Evolutionary conservation across 306 rosid genomes (phyloP), one percentile per base, ranked within the genome.

Genomic region (Dalbergia cochinchinensis): DNA sequence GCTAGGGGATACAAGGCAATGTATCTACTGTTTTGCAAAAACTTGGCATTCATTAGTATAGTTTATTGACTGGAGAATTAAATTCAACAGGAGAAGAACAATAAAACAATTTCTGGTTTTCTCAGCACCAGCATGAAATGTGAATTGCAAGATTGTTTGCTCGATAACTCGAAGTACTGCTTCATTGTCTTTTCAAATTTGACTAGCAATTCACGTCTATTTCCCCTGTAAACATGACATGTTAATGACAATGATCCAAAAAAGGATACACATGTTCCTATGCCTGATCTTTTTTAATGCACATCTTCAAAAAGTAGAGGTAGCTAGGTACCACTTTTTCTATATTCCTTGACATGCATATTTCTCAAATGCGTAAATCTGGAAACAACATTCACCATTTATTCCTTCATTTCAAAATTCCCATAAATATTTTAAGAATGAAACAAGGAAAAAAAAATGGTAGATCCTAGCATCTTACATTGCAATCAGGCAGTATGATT

Each of bases 171-270:
- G 33, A 50, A 51, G 37, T 51, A 18, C n/a, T 71, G 76, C 10
- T 55, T 75, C n/a, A 54, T 80, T 76, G 67, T 84, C 74, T 48
- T 26, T 41, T 26, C 7, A 2, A 62, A 70, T 39, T 69, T 26
- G 76, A 76, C 14, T 20, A 65, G 59, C 48, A 82, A 48, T 47
- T 75, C 48, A 48, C 18, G 14, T 35, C 39, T 6, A 18, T 35
- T 47, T 47, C 63, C 59, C 81, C 65, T 69, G 54, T 19, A 37
- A 75, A 60, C 59, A 37, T 75, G 63, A 51, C 81, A 82, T 37
- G 71, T 42, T 58, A 20, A 45, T 74, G 81, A 82, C 85, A 82
- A 41, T 1, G 7, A 76, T 82, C 78, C 45, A 61, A 48, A 35
- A 65, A 76, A 45, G 50, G 66, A 75, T 60, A 6, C 16, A 5